A percentile compares a stretch with the other conserved stretches of the same genome.
Evolutionary conservation across 805 yeast species (phyloP).

Genomic region (Teunomyces tritomae): DNA sequence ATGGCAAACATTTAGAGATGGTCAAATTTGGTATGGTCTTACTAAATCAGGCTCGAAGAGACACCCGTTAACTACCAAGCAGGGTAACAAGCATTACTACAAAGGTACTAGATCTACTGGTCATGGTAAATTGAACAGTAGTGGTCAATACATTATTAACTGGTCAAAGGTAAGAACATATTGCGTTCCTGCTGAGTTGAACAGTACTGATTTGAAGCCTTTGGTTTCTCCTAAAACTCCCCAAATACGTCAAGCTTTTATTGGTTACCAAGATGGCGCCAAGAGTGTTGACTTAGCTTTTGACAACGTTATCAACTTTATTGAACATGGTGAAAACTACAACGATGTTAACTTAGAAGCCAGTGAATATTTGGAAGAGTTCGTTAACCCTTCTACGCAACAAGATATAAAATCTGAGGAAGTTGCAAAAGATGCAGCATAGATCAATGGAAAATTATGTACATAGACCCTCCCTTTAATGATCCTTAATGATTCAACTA

Average conservation of each 20-base stretch:
- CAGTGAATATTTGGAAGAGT: slow-evolving; percentile 34
- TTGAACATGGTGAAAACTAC: slow-evolving; percentile 65
- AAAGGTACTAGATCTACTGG: slow-evolving; percentile 97
- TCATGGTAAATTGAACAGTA: slow-evolving; percentile 73
- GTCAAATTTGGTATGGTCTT: slow-evolving; percentile 78
- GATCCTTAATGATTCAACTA: slow-evolving; percentile 2
- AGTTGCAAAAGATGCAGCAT: slow-evolving; percentile 5
- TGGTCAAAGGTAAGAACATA: slow-evolving; percentile 89
- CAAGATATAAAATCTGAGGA: slow-evolving; percentile 9
- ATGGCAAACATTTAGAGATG: slow-evolving; percentile 84
- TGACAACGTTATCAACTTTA: slow-evolving; percentile 69
- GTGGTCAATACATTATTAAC: slow-evolving; percentile 73
- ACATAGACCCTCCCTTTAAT: neutral
- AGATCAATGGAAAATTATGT: neutral
- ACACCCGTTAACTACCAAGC: slow-evolving; percentile 81
- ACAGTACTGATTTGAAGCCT: slow-evolving; percentile 54
- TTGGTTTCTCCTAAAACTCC: slow-evolving; percentile 76
- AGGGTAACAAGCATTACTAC: slow-evolving; percentile 90
- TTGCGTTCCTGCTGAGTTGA: slow-evolving; percentile 64
- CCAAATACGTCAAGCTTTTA: slow-evolving; percentile 60
- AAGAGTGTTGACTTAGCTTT: slow-evolving; percentile 72
- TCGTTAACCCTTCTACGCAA: slow-evolving; percentile 26
- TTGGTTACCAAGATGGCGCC: slow-evolving; percentile 70
- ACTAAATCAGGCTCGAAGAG: slow-evolving; percentile 81
- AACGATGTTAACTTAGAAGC: slow-evolving; percentile 36